Evolutionary conservation across 257 asterid species (phyloP).

Genomic region (Solanum chiquidenum): DNA sequence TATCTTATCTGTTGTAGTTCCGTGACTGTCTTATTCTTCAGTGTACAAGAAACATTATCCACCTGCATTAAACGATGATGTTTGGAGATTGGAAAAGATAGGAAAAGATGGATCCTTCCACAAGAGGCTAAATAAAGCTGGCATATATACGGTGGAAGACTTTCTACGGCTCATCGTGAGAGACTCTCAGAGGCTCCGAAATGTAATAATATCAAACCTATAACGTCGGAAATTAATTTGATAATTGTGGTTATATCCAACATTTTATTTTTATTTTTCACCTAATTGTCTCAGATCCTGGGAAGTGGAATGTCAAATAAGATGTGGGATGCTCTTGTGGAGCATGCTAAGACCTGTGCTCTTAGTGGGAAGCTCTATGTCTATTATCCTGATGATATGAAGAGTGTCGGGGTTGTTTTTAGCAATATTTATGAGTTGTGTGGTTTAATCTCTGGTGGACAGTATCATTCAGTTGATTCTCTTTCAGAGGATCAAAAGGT

Average conservation of each 20-base stretch:
- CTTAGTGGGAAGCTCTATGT: conserved; percentile 78
- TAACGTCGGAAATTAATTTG: background rate
- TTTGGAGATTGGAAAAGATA: conserved; percentile 95
- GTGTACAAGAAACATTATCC: conserved; percentile 98
- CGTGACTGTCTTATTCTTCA: conserved; percentile 21
- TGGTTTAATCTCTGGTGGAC: conserved; percentile 76
- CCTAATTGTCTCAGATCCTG: conserved; percentile 45
- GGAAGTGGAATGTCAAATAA: conserved; percentile 97
- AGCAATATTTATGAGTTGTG: conserved; percentile 67
- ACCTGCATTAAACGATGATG: conserved; percentile 83
- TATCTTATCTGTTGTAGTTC: conserved; percentile 1
- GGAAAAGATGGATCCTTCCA: conserved; percentile 97
- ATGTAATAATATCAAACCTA: conserved; percentile 34
- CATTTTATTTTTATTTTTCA: background rate
- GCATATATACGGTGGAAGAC: conserved; percentile 67
- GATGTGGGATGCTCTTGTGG: conserved; percentile 96
- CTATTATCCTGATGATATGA: conserved; percentile 77
- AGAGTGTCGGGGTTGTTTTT: conserved; percentile 71
- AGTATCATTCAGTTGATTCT: conserved; percentile 60
- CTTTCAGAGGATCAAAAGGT: conserved; percentile 85
- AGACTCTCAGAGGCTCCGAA: conserved; percentile 79
- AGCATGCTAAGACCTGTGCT: conserved; percentile 88
- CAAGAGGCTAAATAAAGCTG: conserved; percentile 77
- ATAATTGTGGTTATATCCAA: background rate
- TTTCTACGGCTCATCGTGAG: conserved; percentile 60